These are phyloP conservation scores for Liriodendron chinense DNA, from an alignment of 164 flowering plant genomes.

Conservation along the genomic window DNA sequence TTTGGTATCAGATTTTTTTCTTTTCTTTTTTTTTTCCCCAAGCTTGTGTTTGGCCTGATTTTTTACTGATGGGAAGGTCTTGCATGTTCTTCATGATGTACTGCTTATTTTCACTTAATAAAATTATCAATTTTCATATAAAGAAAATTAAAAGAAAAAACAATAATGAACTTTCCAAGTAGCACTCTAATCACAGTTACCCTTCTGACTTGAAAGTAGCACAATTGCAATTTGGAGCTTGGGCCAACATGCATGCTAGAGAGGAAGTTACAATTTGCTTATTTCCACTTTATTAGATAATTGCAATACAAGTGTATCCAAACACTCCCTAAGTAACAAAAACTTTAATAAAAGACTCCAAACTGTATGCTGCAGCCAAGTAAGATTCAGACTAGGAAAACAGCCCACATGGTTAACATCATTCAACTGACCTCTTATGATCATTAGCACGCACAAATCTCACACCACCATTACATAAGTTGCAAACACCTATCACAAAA, in stretches of 20 bases:
- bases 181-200: background rate
- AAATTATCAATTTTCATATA: too few relatives aligned
- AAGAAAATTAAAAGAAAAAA: too few relatives aligned
- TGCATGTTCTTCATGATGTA: too few relatives aligned
- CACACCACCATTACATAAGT: conserved; percentile 91
- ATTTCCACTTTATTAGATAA: background rate
- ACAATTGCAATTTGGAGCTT: background rate
- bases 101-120: too few relatives aligned
- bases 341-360: too few relatives aligned
- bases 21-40: too few relatives aligned
- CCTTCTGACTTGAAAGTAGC: background rate
- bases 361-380: background rate
- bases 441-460: conserved; percentile 77
- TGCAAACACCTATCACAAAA: conserved; percentile 69
- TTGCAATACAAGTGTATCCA: background rate
- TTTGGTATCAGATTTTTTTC: too few relatives aligned
- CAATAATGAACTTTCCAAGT: background rate
- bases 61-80: too few relatives aligned
- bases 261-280: background rate
- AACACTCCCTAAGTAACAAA: background rate
- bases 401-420: background rate
- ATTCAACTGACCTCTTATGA: conserved; percentile 36
- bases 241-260: background rate
- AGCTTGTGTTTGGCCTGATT: too few relatives aligned
- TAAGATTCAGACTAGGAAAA: background rate